These are phyloP conservation scores for Colletotrichum coccodes DNA, from an alignment of 2,329 filamentous ascomycete species.

Conservation along the genomic window DNA sequence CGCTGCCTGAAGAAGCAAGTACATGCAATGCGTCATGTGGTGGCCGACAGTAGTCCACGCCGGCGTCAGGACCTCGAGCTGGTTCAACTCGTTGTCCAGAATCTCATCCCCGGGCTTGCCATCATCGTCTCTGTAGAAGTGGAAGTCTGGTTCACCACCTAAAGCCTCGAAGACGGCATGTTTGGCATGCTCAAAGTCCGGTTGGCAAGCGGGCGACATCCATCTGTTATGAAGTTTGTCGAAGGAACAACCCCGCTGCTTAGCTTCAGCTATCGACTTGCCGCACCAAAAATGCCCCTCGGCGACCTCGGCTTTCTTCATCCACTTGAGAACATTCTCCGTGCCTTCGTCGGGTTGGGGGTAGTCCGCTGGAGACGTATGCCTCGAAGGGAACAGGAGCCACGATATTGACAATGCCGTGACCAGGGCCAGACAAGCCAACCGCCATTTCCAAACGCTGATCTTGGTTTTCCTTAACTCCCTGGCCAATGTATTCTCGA, in stretches of 20 bases:
- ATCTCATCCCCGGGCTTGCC: background rate
- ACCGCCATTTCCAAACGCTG: background rate
- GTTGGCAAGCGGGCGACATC: conserved; percentile 6
- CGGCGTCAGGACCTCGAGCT: background rate
- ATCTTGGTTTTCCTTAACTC: background rate
- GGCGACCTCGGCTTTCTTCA: conserved; percentile 6
- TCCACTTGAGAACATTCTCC: conserved; percentile 14
- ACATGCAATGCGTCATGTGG: conserved; percentile 19
- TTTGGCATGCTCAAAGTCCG: background rate
- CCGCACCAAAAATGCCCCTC: conserved; percentile 17
- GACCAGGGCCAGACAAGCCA: background rate
- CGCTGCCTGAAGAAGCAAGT: conserved; percentile 13
- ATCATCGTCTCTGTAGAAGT: conserved; percentile 1
- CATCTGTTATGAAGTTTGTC: conserved; percentile 20
- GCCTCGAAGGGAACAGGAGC: background rate
- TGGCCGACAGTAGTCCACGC: conserved; percentile 10
- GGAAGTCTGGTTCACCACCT: background rate
- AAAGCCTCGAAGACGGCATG: background rate
- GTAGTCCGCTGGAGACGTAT: background rate
- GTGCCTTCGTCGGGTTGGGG: conserved; percentile 11
- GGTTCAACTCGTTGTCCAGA: background rate
- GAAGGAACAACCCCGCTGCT: conserved; percentile 3
- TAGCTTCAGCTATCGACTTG: background rate
- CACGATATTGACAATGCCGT: background rate
- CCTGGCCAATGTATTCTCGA: background rate